A percentile compares a stretch with the other conserved stretches of the same genome.
Conservation (phyloP, 352 stramenopile species). For the Globisporangium cederbergense region DNA sequence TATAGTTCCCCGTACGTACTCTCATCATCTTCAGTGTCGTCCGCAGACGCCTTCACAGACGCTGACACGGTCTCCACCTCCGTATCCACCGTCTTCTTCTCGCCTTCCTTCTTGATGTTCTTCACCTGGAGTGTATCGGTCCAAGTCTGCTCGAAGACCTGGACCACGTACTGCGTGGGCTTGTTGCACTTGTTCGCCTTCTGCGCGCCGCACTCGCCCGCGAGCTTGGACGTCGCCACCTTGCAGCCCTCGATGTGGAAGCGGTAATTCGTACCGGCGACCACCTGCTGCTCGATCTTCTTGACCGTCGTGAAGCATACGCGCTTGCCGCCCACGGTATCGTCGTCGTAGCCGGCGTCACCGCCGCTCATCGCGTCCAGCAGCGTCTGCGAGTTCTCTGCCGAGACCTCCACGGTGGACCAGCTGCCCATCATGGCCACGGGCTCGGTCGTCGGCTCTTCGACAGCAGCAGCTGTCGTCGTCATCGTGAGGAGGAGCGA, state of each 20-base stretch:
- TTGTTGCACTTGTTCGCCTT: constrained; percentile 22
- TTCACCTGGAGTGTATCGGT: constrained; percentile 65
- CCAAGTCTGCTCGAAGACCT: constrained; percentile 63
- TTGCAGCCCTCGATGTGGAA: constrained; percentile 63
- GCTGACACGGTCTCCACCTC: neutral
- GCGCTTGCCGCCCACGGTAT: constrained; percentile 27
- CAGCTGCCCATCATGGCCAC: constrained; percentile 6
- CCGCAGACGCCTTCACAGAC: constrained; percentile 5
- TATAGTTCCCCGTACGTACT: constrained; percentile 16
- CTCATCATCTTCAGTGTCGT: constrained; percentile 4
- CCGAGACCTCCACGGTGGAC: constrained; percentile 1
- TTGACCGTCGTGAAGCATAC: constrained; percentile 41
- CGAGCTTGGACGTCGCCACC: constrained; percentile 27
- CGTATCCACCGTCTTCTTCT: neutral
- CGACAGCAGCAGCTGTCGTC: neutral
- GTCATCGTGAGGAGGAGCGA: neutral
- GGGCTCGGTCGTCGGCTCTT: neutral
- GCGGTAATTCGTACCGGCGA: constrained; percentile 73
- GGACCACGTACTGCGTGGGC: constrained; percentile 37
- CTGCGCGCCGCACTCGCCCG: constrained; percentile 35
- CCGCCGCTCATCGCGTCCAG: constrained; percentile 8
- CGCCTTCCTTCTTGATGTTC: constrained; percentile 22
- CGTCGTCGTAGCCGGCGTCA: constrained; percentile 21
- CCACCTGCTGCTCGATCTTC: constrained; percentile 36
- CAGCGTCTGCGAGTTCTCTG: constrained; percentile 5